Percentiles rank a stretch among this genome's conserved stretches.
Conservation (phyloP, 2,329 filamentous ascomycete species). For the Hyphodiscus sp. region DNA sequence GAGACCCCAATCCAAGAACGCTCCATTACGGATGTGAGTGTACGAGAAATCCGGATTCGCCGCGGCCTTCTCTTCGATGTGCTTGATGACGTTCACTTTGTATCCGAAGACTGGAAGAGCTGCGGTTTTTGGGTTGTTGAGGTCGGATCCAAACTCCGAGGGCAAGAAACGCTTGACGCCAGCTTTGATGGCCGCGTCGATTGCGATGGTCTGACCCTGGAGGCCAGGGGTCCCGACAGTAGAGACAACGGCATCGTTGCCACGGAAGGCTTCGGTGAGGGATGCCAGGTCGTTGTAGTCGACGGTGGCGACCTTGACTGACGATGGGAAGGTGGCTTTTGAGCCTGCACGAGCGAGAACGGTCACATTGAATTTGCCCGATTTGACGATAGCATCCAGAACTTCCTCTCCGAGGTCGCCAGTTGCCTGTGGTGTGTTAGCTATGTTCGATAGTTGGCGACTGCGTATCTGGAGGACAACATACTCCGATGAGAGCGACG, state of each 20-base stretch:
- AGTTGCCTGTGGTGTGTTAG: constrained; percentile 13
- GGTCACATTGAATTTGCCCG: constrained; percentile 38
- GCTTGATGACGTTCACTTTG: constrained; percentile 41
- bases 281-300: constrained; percentile 38
- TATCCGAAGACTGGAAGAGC: constrained; percentile 44
- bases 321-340: constrained; percentile 18
- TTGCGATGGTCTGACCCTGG: constrained; percentile 41
- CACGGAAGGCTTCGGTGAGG: constrained; percentile 42
- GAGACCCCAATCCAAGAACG: constrained; percentile 54
- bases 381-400: constrained; percentile 20
- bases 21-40: constrained; percentile 44
- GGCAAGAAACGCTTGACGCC: constrained; percentile 57
- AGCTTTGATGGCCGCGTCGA: constrained; percentile 52
- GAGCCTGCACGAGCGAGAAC: constrained; percentile 38
- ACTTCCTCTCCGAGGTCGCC: constrained; percentile 21
- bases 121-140: constrained; percentile 33
- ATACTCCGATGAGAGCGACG: constrained; percentile 21
- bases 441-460: not conserved
- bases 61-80: constrained; percentile 34
- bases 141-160: constrained; percentile 45
- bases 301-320: constrained; percentile 37
- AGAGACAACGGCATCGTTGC: constrained; percentile 53
- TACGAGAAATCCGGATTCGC: constrained; percentile 43
- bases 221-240: constrained; percentile 33
- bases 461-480: not conserved